A percentile compares a stretch with the other conserved stretches of the same genome.
These are phyloP conservation scores for Bombardia bombarda DNA, from an alignment of 495 filamentous ascomycete genomes.

Conservation along the genomic window DNA sequence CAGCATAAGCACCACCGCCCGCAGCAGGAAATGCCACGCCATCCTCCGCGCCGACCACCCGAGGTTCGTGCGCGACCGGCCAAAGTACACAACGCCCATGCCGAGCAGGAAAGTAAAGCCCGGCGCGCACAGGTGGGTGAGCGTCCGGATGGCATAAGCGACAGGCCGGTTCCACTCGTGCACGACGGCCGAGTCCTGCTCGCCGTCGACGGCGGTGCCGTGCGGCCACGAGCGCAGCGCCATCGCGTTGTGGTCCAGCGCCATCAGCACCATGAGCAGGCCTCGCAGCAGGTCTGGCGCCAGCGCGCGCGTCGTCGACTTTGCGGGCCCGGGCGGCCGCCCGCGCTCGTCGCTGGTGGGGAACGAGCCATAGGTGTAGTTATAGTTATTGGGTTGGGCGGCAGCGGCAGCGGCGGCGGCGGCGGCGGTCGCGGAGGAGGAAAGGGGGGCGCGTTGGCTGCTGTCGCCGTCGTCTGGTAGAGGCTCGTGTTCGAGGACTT, in stretches of 20 bases:
- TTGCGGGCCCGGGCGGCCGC: background rate
- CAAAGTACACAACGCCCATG: slow-evolving; percentile 29
- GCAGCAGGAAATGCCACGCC: slow-evolving; percentile 19
- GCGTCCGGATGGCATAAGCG: slow-evolving; percentile 17
- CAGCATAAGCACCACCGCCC: slow-evolving; percentile 19
- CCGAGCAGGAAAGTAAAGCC: slow-evolving; percentile 30
- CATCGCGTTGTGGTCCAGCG: slow-evolving; percentile 24
- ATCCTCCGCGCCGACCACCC: slow-evolving; percentile 18
- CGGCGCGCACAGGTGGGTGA: slow-evolving; percentile 28
- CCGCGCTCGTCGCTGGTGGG: background rate
- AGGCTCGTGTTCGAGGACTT: slow-evolving; percentile 3
- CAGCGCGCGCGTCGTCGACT: slow-evolving; percentile 16
- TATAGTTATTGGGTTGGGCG: too few species aligned
- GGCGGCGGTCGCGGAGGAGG: too few species aligned
- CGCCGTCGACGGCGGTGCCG: slow-evolving; percentile 17
- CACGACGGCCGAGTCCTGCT: slow-evolving; percentile 17
- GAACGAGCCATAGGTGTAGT: slow-evolving; percentile 3
- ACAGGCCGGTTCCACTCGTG: slow-evolving; percentile 21
- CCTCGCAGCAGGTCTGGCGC: slow-evolving; percentile 28
- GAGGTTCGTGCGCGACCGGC: slow-evolving; percentile 18
- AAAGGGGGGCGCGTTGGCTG: too few species aligned
- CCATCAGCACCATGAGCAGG: slow-evolving; percentile 24
- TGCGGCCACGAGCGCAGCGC: slow-evolving; percentile 22
- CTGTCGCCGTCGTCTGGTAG: slow-evolving; percentile 1
- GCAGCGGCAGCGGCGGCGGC: too few species aligned